phyloP scores from a whole-genome alignment of 129 eudicot genomes.

The Pseudognaphalium luteoalbum region DNA sequence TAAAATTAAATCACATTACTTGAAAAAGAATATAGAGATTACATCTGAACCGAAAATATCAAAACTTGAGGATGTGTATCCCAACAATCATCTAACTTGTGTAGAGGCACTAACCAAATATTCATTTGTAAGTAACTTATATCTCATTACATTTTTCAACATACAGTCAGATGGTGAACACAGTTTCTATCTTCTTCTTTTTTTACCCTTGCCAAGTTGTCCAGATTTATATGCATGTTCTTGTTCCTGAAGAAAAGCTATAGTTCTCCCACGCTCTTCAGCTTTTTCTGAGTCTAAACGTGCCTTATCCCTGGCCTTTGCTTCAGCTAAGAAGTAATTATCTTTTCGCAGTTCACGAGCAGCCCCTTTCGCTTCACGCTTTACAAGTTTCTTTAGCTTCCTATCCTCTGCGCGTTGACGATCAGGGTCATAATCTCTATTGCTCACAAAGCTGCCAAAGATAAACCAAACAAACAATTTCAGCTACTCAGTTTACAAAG shows the following conservation, averaged over 20 bases:
- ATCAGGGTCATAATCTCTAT: conserved; percentile 96
- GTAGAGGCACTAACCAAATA: not conserved
- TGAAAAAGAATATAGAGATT: not conserved
- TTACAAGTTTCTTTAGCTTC: conserved; percentile 55
- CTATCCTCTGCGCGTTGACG: conserved; percentile 78
- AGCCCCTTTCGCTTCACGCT: conserved; percentile 83
- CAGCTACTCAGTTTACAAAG: not conserved
- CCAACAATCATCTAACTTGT: not conserved
- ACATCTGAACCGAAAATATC: not conserved
- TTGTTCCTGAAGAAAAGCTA: conserved; percentile 97
- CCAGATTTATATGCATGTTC: conserved; percentile 97
- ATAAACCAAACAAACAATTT: conserved; percentile 7
- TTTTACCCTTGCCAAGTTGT: conserved; percentile 77
- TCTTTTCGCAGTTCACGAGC: conserved; percentile 81
- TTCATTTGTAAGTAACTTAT: not conserved
- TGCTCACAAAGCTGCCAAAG: conserved; percentile 72
- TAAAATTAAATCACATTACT: not conserved
- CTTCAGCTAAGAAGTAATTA: conserved; percentile 72
- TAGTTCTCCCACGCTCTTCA: conserved; percentile 64
- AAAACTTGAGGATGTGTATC: not conserved
- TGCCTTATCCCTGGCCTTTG: conserved; percentile 64
- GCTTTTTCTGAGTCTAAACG: conserved; percentile 71
- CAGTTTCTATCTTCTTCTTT: conserved; percentile 53
- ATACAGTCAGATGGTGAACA: not conserved
- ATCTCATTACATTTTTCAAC: not conserved